These are phyloP conservation scores for Diaporthe sp. DNA, from an alignment of 2,329 filamentous ascomycete genomes.

Conservation along the genomic window DNA sequence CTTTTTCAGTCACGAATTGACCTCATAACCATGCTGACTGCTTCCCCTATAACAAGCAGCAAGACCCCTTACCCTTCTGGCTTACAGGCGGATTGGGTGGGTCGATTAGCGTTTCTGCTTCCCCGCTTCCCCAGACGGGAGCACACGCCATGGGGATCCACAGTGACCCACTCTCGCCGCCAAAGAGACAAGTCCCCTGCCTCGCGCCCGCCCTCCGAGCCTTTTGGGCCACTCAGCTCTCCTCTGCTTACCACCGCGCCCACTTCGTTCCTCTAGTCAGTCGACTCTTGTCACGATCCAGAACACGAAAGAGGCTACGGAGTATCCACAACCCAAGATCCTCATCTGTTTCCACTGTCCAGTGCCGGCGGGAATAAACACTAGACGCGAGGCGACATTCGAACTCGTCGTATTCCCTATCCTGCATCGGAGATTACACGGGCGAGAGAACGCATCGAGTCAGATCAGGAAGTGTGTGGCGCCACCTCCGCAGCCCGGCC, in stretches of 20 bases:
- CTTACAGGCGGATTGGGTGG: conserved; percentile 18
- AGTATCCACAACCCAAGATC: conserved; percentile 16
- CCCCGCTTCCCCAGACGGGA: conserved; percentile 40
- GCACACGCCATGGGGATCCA: conserved; percentile 18
- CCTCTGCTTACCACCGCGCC: conserved; percentile 3
- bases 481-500: conserved; percentile 6
- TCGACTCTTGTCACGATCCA: conserved; percentile 10
- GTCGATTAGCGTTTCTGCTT: conserved; percentile 30
- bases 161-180: not conserved
- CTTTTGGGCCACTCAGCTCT: conserved; percentile 3
- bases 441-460: conserved; percentile 1
- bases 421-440: conserved; percentile 3
- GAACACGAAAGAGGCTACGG: not conserved
- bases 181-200: not conserved
- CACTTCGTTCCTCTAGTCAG: not conserved
- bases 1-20: not conserved
- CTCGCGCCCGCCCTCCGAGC: not conserved
- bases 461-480: conserved; percentile 6
- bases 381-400: not conserved
- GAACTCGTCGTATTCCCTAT: conserved; percentile 9
- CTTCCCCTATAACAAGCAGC: conserved; percentile 14
- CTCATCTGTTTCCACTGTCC: not conserved
- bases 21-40: not conserved
- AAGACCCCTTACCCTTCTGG: conserved; percentile 30
- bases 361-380: conserved; percentile 29